Evolutionary conservation across 148 eudicot genomes (phyloP).

Genomic region (Chenopodium album): DNA sequence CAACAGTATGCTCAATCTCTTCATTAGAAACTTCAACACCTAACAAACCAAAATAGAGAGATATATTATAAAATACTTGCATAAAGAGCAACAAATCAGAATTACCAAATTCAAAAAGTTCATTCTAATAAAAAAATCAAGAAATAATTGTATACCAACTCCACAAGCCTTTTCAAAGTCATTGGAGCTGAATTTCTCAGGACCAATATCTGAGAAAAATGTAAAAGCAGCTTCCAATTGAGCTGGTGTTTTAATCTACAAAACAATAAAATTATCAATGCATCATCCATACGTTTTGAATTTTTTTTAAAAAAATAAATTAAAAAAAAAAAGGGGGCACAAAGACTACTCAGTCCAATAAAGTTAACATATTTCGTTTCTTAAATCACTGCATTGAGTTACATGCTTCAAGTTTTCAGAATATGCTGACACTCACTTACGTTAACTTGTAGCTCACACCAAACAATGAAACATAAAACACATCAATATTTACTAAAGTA

Average conservation of each 20-base stretch:
- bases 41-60: slow-evolving; percentile 12
- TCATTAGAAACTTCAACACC: slow-evolving; percentile 80
- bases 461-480: too few species aligned
- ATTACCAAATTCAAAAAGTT: neutral
- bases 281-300: too few species aligned
- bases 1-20: slow-evolving; percentile 54
- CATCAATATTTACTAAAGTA: too few species aligned
- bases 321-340: too few species aligned
- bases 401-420: too few species aligned
- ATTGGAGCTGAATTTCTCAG: slow-evolving; percentile 48
- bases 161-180: slow-evolving; percentile 91
- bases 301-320: too few species aligned
- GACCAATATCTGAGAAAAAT: slow-evolving; percentile 57
- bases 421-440: too few species aligned
- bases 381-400: too few species aligned
- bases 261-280: neutral
- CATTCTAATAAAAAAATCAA: slow-evolving; percentile 4
- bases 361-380: too few species aligned
- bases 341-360: too few species aligned
- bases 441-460: too few species aligned
- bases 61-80: neutral
- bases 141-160: slow-evolving; percentile 54
- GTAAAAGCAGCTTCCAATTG: slow-evolving; percentile 89
- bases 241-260: slow-evolving; percentile 86
- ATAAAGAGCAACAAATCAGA: neutral